Percentiles rank a stretch among this genome's conserved stretches.
Evolutionary conservation across 352 stramenopile species (phyloP).

Genomic region (Phytopythium sindhum): DNA sequence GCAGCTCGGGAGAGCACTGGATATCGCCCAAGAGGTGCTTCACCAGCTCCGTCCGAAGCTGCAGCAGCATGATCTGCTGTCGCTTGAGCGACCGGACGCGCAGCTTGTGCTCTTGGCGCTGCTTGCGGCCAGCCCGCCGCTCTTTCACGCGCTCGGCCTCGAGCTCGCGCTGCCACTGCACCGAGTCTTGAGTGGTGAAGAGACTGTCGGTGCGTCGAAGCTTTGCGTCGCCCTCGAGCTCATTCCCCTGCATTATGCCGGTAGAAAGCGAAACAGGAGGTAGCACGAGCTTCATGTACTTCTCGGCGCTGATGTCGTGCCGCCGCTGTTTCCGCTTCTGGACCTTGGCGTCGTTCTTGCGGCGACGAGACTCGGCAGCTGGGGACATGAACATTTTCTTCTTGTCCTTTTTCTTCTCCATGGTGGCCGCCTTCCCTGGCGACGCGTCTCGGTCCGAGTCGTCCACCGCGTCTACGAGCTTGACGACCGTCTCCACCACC

Average conservation of each 20-base stretch:
- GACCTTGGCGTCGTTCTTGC: conserved; percentile 38
- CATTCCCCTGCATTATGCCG: background rate
- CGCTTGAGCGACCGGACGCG: conserved; percentile 34
- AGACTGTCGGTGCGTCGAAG: conserved; percentile 30
- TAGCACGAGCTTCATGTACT: conserved; percentile 46
- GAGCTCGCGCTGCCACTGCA: conserved; percentile 38
- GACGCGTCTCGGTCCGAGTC: background rate
- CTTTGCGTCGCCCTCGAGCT: conserved; percentile 11
- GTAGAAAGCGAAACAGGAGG: conserved; percentile 11
- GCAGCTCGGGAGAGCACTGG: conserved; percentile 43
- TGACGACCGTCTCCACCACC: conserved; percentile 43
- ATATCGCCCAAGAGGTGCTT: conserved; percentile 48
- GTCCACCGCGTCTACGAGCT: conserved; percentile 34
- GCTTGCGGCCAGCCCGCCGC: conserved; percentile 29
- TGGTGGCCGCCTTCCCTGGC: conserved; percentile 7
- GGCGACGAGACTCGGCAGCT: conserved; percentile 41
- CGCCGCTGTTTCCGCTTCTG: conserved; percentile 41
- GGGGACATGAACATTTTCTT: conserved; percentile 46
- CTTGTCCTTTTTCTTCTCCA: conserved; percentile 18
- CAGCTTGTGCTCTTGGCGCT: conserved; percentile 30
- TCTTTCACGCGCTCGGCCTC: conserved; percentile 42
- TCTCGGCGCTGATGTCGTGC: conserved; percentile 20
- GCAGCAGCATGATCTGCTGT: conserved; percentile 46
- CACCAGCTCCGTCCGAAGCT: conserved; percentile 41
- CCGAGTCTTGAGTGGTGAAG: conserved; percentile 49